Evolutionary conservation across 164 flowering plant species (phyloP).

Genomic region (Stephania japonica): DNA sequence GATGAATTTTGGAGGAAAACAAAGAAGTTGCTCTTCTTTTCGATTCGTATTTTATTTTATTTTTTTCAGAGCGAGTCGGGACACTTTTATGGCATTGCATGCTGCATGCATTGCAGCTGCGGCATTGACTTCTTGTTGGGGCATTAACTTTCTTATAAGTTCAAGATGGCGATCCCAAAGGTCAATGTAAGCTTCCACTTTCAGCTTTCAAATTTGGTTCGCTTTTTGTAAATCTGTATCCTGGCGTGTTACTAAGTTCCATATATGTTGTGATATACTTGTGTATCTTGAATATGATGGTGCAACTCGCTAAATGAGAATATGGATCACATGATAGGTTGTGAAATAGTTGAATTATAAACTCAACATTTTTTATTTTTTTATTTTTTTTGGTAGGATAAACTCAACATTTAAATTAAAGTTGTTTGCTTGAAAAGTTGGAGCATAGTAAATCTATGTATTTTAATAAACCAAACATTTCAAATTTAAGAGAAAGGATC

Average conservation of each 20-base stretch:
- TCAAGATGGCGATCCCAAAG: slow-evolving; percentile 22
- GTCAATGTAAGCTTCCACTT: slow-evolving; percentile 33
- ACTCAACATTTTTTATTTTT: too few species aligned
- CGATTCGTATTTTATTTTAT: slow-evolving; percentile 8
- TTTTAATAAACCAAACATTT: neutral
- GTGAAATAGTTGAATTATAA: too few species aligned
- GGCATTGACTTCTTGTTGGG: slow-evolving; percentile 38
- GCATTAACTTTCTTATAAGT: slow-evolving; percentile 28
- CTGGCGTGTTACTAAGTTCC: neutral
- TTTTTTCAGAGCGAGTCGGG: slow-evolving; percentile 68
- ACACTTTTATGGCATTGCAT: slow-evolving; percentile 49
- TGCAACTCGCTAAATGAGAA: too few species aligned
- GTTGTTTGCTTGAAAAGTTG: neutral
- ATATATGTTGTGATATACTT: neutral
- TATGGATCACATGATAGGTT: too few species aligned
- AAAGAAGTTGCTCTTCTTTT: neutral
- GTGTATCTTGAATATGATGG: too few species aligned
- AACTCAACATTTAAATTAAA: neutral
- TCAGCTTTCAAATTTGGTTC: neutral
- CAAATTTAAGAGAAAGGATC: too few species aligned
- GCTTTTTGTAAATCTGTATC: neutral
- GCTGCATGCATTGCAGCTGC: too few species aligned
- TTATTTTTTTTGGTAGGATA: too few species aligned
- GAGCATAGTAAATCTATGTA: neutral
- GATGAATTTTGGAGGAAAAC: neutral